Base-by-base conservation (phyloP, 345 rosid genomes). In the Brassica juncea region DNA sequence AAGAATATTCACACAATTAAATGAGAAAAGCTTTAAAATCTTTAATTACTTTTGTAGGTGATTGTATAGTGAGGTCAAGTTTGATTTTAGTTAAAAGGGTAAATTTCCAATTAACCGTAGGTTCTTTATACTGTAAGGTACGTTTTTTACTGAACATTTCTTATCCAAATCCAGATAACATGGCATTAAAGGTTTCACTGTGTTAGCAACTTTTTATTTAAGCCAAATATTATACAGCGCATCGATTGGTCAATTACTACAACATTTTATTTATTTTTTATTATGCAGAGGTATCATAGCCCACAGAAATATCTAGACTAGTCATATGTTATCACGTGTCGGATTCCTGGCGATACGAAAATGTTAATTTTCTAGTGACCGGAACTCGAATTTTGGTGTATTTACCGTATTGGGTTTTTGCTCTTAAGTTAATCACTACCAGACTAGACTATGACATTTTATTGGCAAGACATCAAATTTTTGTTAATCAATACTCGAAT, bases 1-100 rank as follows among this genome's bases (percentile, higher is more conserved):
- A 79, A 66, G 70, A 72, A 73, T 73, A 67, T 79, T 67, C 77
- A 39, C 4, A 39, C 12, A 35, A 35, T 7, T 8, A 78, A 65
- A 54, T 28, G 66, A 70, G 42, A 37, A 44, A 44, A 44, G 52
- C 2, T 11, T 44, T 44, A 44, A 10, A 44, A 44, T 44, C 52
- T 44, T 44, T 3, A n/a, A 44, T 44, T 44, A 44, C 52, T 44
- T 44, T 44, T 44, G 62, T 27, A 39, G 44, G 44, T 39, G 9
- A 27, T 27, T 27, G 44, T 39, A 12, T 39, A 39, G 44, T 39
- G 8, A 7, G 54, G 54, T 39, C 47, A 39, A 39, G 12, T 12
- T 3, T 47, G 15, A 47, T 47, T 12, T 47, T 47, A 47, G 54
- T 14, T 47, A 47, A 47, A 47, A 47, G 14, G 54, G 14, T 47